These are phyloP conservation scores for Penicillium desertorum DNA, from an alignment of 495 filamentous ascomycete genomes.

Conservation along the genomic window DNA sequence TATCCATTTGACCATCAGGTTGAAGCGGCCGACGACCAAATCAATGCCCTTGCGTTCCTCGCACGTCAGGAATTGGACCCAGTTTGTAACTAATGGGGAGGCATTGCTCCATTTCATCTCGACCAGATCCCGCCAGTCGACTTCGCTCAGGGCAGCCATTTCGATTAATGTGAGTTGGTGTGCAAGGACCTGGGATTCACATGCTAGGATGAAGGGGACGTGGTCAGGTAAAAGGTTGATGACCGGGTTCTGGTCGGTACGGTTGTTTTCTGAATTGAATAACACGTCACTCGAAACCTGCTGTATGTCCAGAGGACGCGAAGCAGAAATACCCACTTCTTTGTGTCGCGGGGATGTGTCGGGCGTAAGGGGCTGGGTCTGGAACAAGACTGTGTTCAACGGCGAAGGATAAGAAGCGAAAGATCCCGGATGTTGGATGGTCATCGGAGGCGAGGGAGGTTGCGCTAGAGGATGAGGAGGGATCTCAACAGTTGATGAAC, in stretches of 20 bases:
- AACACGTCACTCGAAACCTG: slow-evolving; percentile 43
- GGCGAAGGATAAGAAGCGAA: slow-evolving; percentile 41
- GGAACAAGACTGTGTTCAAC: slow-evolving; percentile 40
- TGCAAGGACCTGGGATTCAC: slow-evolving; percentile 84
- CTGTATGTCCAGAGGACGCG: slow-evolving; percentile 29
- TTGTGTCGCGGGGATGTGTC: slow-evolving; percentile 48
- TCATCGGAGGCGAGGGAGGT: slow-evolving; percentile 78
- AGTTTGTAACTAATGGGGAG: slow-evolving; percentile 61
- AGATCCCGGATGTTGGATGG: slow-evolving; percentile 59
- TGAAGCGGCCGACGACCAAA: slow-evolving; percentile 94
- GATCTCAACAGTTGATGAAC: slow-evolving; percentile 50
- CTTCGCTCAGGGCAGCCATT: slow-evolving; percentile 91
- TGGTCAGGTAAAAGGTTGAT: slow-evolving; percentile 47
- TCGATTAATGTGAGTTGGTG: slow-evolving; percentile 96
- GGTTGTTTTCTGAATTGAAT: slow-evolving; percentile 38
- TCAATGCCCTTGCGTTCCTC: slow-evolving; percentile 85
- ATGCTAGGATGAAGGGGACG: slow-evolving; percentile 88
- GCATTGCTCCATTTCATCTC: slow-evolving; percentile 89
- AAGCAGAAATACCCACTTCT: slow-evolving; percentile 17
- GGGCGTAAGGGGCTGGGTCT: slow-evolving; percentile 50
- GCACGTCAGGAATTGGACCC: slow-evolving; percentile 90
- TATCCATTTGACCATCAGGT: slow-evolving; percentile 96
- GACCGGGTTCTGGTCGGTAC: slow-evolving; percentile 12
- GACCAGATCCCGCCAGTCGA: slow-evolving; percentile 97
- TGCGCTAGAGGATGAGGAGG: slow-evolving; percentile 67